phyloP scores from a whole-genome alignment of 331 rosid genomes.

The Cydonia oblonga region DNA sequence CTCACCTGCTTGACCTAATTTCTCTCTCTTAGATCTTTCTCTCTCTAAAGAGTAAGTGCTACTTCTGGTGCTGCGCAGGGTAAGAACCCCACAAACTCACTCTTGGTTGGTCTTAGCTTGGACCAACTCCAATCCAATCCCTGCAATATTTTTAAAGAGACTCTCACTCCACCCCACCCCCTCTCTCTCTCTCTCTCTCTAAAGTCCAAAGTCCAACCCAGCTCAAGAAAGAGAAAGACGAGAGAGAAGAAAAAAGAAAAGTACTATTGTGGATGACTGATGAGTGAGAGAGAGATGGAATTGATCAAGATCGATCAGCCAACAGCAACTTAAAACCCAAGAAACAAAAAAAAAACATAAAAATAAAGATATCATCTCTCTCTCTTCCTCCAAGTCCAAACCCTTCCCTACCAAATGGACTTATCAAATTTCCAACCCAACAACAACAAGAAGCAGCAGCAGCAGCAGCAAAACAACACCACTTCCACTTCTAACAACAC shows the following conservation, averaged over 20 bases:
- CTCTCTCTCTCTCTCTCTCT: constrained; percentile 24
- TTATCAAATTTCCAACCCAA: constrained; percentile 60
- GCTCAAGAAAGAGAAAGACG: not conserved
- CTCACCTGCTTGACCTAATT: not conserved
- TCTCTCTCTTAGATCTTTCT: not conserved
- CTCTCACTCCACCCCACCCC: not conserved
- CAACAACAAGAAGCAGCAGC: constrained; percentile 30
- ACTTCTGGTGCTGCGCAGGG: constrained; percentile 1
- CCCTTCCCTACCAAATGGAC: constrained; percentile 72
- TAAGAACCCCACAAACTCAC: not conserved
- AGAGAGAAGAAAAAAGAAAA: not conserved
- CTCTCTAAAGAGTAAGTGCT: not conserved
- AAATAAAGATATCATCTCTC: not conserved
- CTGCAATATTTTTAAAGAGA: constrained; percentile 1
- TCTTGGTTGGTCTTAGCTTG: constrained; percentile 11
- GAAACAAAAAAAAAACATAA: not conserved
- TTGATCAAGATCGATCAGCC: not conserved
- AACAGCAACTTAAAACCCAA: constrained; percentile 9
- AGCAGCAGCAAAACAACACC: constrained; percentile 5
- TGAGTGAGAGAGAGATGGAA: not conserved
- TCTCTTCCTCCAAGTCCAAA: not conserved
- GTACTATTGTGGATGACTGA: not conserved
- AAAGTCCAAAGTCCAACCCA: not conserved
- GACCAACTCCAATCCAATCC: constrained; percentile 9
- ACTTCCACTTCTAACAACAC: not conserved